Base-by-base conservation (phyloP, 1,284 basidiomycete genomes). In the Trichosporon coremiiforme region DNA sequence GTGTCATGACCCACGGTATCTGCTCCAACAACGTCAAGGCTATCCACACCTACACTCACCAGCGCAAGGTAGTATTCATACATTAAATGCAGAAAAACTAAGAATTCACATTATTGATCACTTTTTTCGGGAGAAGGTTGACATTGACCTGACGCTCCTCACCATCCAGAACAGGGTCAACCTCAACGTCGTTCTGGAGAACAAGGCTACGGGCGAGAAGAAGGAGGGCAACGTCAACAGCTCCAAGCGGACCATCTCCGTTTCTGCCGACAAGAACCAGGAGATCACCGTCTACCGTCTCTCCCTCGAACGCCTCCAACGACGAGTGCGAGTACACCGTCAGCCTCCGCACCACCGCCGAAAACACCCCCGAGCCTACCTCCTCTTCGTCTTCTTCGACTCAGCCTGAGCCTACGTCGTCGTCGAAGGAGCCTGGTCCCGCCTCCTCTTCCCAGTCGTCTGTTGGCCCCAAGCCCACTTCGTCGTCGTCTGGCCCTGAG, bases 1-100 rank as follows among this genome's bases (percentile, higher is more conserved):
- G 65, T 68, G 38, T 63, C 65, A 71, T 36, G 50, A 66, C 60
- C 9, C 29, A 55, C 66, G 71, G 65, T 67, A 72, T 60, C 70
- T 68, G 67, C 67, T 29, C 10, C 53, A 41, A 65, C 64, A 65
- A 65, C 64, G 50, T 63, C 36, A 10, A 41, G 33, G 63, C 67
- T 15, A 29, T 47, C 38, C 65, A 31, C 67, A 65, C 67, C 53
- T 68, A 68, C 67, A 60, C 50, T n/a, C 12, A 35, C 29, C 10
- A 55, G 25, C 29, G 57, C 50, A 20, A 13, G n/a, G n/a, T n/a
- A n/a, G n/a, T n/a, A n/a, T n/a, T n/a, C n/a, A n/a, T n/a, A n/a
- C n/a, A n/a, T n/a, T n/a, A n/a, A n/a, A n/a, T n/a, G n/a, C n/a
- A n/a, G n/a, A n/a, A n/a, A n/a, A n/a, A n/a, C n/a, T n/a, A n/a